Evolutionary conservation across 768 basidiomycete species (phyloP).

Genomic region (Suillus discolor): DNA sequence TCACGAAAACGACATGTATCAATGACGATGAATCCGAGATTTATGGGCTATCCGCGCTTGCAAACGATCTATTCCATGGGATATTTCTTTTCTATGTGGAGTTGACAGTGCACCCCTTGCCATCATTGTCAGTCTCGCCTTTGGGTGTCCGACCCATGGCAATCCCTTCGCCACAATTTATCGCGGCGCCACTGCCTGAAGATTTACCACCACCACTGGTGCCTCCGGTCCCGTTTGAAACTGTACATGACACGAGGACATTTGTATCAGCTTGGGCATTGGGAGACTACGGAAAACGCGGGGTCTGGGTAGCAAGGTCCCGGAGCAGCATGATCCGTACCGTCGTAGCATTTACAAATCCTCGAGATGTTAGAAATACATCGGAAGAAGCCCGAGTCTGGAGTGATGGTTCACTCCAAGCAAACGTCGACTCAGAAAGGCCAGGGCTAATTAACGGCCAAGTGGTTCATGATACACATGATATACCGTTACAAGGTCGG

Average conservation of each 20-base stretch:
- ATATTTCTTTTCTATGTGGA: constrained; percentile 51
- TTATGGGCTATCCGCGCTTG: constrained; percentile 43
- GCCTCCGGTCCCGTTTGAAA: no score
- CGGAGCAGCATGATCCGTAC: constrained; percentile 19
- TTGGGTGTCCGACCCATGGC: constrained; percentile 48
- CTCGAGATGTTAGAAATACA: neutral
- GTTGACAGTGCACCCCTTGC: constrained; percentile 26
- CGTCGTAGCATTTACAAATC: constrained; percentile 28
- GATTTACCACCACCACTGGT: neutral
- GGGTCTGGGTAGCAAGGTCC: constrained; percentile 26
- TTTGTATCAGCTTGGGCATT: constrained; percentile 22
- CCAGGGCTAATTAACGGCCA: constrained; percentile 16
- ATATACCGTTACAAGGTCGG: constrained; percentile 30
- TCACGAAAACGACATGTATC: constrained; percentile 41
- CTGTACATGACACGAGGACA: neutral
- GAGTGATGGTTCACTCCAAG: neutral
- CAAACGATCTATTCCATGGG: constrained; percentile 45
- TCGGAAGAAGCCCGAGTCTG: neutral
- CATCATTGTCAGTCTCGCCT: constrained; percentile 43
- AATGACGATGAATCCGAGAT: constrained; percentile 38
- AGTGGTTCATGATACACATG: constrained; percentile 18
- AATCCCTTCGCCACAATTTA: constrained; percentile 10
- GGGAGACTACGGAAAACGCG: constrained; percentile 24
- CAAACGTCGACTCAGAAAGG: neutral
- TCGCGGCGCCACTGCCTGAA: neutral